Evolutionary conservation across 192 early-diverging fungal species (phyloP).

Genomic region (Coemansia sp.): DNA sequence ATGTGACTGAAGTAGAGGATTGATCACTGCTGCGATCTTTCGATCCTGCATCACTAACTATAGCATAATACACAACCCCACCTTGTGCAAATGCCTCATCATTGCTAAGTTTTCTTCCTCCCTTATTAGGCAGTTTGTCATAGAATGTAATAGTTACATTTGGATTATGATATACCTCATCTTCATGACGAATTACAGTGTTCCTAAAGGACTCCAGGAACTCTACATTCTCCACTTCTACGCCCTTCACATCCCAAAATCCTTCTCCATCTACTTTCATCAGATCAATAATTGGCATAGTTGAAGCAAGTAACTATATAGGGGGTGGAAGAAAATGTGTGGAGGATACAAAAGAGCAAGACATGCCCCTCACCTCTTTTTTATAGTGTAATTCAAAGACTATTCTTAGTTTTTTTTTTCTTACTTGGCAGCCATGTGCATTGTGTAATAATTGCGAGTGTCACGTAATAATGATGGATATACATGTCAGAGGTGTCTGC

Average conservation of each 20-base stretch:
- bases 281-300: not conserved
- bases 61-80: no score
- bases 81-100: no score
- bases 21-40: no score
- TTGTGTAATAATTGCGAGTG: constrained; percentile 36
- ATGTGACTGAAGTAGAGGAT: no score
- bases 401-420: constrained; percentile 20
- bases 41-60: no score
- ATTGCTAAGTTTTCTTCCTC: no score
- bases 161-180: not conserved
- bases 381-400: not conserved
- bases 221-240: not conserved
- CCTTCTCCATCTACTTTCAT: not conserved
- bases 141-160: no score
- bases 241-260: not conserved
- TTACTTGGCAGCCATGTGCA: constrained; percentile 25
- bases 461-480: no score
- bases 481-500: no score
- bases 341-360: not conserved
- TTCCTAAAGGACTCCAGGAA: not conserved
- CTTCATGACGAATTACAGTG: not conserved
- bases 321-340: not conserved
- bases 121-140: no score
- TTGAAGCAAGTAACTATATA: not conserved
- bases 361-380: not conserved